Conservation (phyloP, 192 early-diverging fungal genomes). For the Gamsiella multidivaricata region DNA sequence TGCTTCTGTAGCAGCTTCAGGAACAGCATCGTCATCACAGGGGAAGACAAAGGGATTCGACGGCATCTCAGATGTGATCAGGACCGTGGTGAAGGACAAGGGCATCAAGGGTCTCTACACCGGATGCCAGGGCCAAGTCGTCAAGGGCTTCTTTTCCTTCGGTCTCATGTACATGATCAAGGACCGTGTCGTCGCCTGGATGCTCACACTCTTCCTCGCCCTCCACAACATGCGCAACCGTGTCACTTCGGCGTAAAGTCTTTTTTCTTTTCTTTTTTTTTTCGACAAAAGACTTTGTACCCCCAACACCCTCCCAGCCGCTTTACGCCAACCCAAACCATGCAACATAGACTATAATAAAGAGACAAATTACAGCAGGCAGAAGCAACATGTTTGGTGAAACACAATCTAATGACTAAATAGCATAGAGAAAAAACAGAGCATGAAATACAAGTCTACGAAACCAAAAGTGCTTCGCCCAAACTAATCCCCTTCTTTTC, state of each 20-base stretch:
- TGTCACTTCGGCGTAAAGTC: conserved; percentile 23
- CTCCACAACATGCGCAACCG: conserved; percentile 39
- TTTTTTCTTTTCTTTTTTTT: background rate
- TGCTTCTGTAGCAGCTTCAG: background rate
- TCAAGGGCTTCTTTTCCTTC: conserved; percentile 65
- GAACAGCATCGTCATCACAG: conserved; percentile 16
- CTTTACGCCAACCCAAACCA: background rate
- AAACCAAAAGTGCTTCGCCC: conserved; percentile 9
- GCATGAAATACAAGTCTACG: background rate
- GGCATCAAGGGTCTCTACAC: conserved; percentile 37
- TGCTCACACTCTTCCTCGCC: conserved; percentile 56
- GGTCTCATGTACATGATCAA: conserved; percentile 69
- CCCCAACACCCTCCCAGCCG: background rate
- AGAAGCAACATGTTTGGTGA: no score
- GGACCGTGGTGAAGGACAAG: conserved; percentile 49
- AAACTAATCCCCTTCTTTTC: background rate
- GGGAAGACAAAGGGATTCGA: conserved; percentile 20
- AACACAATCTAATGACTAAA: no score
- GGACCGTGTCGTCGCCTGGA: conserved; percentile 61
- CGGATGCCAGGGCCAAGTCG: conserved; percentile 60
- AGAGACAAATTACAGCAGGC: no score
- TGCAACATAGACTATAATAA: background rate
- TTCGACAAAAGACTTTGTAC: background rate
- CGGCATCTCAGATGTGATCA: conserved; percentile 39
- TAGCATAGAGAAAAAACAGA: no score